These are phyloP conservation scores for Tetrapyrgos nigripes DNA, from an alignment of 1,284 basidiomycete species.

Conservation along the genomic window DNA sequence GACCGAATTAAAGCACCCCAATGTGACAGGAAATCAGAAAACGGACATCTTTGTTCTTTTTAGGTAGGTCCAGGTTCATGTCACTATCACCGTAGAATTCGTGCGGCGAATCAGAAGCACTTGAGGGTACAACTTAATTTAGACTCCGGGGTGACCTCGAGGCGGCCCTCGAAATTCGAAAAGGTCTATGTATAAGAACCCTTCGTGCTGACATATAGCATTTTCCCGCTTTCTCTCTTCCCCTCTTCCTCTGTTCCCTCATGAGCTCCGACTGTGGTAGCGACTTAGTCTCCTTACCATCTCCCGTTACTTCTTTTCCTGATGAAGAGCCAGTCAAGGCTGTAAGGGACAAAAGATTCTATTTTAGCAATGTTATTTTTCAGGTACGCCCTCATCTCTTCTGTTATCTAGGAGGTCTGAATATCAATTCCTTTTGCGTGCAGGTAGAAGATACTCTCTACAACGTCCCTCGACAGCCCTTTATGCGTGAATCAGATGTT, in stretches of 20 bases:
- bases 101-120: background rate
- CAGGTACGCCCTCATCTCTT: background rate
- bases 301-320: background rate
- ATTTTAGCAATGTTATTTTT: constrained; percentile 15
- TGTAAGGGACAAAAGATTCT: constrained; percentile 3
- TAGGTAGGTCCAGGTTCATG: background rate
- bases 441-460: constrained; percentile 33
- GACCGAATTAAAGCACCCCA: background rate
- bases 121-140: background rate
- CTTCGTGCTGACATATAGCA: background rate
- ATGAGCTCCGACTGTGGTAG: background rate
- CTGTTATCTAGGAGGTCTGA: background rate
- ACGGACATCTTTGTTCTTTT: too few relatives aligned
- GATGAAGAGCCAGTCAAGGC: background rate
- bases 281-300: background rate
- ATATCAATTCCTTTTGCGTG: background rate
- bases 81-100: background rate
- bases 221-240: background rate
- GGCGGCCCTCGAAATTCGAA: background rate
- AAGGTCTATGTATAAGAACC: background rate
- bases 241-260: background rate
- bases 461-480: constrained; percentile 28
- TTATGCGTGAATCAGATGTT: constrained; percentile 29
- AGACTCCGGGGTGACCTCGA: background rate
- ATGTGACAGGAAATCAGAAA: background rate